Evolutionary conservation across 2,329 filamentous ascomycete genomes (phyloP).

Genomic region (Cladosporium colombiae): DNA sequence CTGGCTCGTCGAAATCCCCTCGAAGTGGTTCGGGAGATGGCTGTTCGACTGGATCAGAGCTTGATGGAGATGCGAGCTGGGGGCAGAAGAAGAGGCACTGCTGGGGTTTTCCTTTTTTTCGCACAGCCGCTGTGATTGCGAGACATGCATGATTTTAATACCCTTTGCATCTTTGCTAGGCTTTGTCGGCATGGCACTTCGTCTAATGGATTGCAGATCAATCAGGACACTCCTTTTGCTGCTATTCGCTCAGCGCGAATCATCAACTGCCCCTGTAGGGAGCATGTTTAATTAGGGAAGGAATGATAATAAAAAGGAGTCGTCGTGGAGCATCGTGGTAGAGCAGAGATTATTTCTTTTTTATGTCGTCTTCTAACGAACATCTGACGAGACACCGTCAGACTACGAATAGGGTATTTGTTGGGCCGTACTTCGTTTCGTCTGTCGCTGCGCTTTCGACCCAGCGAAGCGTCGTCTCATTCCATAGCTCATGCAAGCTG

Average conservation of each 20-base stretch:
- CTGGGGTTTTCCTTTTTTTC: too few relatives aligned
- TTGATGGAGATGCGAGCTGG: constrained; percentile 12
- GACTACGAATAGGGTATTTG: not conserved
- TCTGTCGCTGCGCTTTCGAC: not conserved
- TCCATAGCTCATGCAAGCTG: not conserved
- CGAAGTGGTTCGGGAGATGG: constrained; percentile 24
- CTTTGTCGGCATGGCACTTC: not conserved
- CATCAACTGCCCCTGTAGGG: not conserved
- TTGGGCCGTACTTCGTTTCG: not conserved
- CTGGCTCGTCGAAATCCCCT: constrained; percentile 25
- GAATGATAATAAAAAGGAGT: not conserved
- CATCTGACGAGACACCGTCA: not conserved
- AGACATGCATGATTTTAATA: not conserved
- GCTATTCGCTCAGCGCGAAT: not conserved
- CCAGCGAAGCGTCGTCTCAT: not conserved
- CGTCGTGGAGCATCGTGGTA: not conserved
- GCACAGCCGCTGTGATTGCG: not conserved
- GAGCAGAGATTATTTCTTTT: not conserved
- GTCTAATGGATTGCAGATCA: not conserved
- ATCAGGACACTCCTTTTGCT: not conserved
- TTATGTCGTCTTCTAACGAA: not conserved
- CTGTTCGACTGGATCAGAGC: constrained; percentile 28
- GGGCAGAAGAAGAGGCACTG: not conserved
- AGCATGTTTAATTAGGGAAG: not conserved
- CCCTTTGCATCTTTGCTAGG: not conserved